Percentiles rank a stretch among this genome's conserved stretches.
These are phyloP conservation scores for Eucommia ulmoides DNA, from an alignment of 257 asterid species.

Conservation along the genomic window DNA sequence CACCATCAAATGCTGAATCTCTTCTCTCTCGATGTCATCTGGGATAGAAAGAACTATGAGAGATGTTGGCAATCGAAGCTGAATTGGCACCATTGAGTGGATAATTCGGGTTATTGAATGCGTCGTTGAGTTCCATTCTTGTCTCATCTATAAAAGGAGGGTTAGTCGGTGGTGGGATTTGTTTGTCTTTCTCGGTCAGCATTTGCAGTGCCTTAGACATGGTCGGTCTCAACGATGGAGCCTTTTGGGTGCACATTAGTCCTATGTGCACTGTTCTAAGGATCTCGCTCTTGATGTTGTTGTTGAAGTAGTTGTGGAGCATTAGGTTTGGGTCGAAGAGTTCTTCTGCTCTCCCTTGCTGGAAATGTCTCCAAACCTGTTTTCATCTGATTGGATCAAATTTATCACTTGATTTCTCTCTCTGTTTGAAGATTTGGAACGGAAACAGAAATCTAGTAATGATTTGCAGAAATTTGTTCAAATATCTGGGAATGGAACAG, in stretches of 20 bases:
- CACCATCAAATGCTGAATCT: not conserved
- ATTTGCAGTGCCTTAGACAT: slow-evolving; percentile 21
- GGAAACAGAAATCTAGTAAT: too few species aligned
- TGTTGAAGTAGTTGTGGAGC: slow-evolving; percentile 18
- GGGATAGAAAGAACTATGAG: slow-evolving; percentile 25
- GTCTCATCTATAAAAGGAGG: slow-evolving; percentile 29
- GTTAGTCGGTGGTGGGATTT: slow-evolving; percentile 20
- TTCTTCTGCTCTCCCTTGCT: slow-evolving; percentile 14
- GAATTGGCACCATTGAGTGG: slow-evolving; percentile 4
- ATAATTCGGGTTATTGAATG: slow-evolving; percentile 9
- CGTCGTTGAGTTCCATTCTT: slow-evolving; percentile 22
- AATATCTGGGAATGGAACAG: too few species aligned
- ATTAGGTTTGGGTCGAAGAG: slow-evolving; percentile 31
- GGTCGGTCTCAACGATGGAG: slow-evolving; percentile 20
- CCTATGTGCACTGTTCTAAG: slow-evolving; percentile 23
- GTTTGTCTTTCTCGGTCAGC: slow-evolving; percentile 23
- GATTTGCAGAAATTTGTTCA: too few species aligned
- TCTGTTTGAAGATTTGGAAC: too few species aligned
- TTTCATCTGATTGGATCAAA: too few species aligned
- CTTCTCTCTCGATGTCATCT: slow-evolving; percentile 9
- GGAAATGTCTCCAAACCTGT: slow-evolving; percentile 33
- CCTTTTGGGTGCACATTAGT: slow-evolving; percentile 27
- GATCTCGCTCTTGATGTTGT: slow-evolving; percentile 14
- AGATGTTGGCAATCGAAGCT: slow-evolving; percentile 20
- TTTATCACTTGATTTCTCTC: too few species aligned